These are phyloP conservation scores for Martiniozyma abietophila DNA, from an alignment of 805 yeast genomes.

Conservation along the genomic window DNA sequence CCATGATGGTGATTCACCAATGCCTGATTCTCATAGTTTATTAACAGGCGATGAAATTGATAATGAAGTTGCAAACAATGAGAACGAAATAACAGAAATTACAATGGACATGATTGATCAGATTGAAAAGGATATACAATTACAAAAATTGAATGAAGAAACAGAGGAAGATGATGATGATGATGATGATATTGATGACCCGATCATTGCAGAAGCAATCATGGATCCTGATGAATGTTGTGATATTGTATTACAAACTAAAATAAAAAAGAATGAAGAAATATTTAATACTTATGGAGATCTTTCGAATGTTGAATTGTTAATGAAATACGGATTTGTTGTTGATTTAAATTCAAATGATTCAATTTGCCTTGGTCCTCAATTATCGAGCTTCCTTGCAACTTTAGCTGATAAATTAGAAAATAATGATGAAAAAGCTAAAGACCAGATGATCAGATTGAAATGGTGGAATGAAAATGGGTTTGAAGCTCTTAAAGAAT, in stretches of 20 bases:
- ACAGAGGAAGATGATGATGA: conserved; percentile 16
- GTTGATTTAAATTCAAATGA: conserved; percentile 46
- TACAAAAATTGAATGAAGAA: conserved; percentile 15
- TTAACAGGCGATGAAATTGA: conserved; percentile 7
- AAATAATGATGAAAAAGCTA: conserved; percentile 8
- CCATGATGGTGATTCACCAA: conserved; percentile 14
- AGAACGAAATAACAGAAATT: conserved; percentile 17
- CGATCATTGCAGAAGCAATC: conserved; percentile 27
- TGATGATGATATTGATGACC: conserved; percentile 17
- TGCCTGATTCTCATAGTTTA: conserved; percentile 11
- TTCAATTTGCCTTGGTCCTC: conserved; percentile 47
- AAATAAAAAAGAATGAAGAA: conserved; percentile 44
- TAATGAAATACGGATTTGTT: conserved; percentile 76
- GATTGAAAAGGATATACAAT: conserved; percentile 24
- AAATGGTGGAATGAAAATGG: conserved; percentile 22
- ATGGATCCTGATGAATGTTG: conserved; percentile 48
- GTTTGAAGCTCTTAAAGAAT: conserved; percentile 10
- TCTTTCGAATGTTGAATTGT: conserved; percentile 50
- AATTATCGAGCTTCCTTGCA: conserved; percentile 21
- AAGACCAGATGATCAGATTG: conserved; percentile 6
- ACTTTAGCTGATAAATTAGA: conserved; percentile 13
- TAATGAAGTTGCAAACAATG: conserved; percentile 20
- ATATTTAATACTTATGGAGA: conserved; percentile 81
- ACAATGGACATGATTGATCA: conserved; percentile 25
- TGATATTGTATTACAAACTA: conserved; percentile 47